Evolutionary conservation across 179 eudicot species (phyloP).

Genomic region (Gypsophila paniculata): DNA sequence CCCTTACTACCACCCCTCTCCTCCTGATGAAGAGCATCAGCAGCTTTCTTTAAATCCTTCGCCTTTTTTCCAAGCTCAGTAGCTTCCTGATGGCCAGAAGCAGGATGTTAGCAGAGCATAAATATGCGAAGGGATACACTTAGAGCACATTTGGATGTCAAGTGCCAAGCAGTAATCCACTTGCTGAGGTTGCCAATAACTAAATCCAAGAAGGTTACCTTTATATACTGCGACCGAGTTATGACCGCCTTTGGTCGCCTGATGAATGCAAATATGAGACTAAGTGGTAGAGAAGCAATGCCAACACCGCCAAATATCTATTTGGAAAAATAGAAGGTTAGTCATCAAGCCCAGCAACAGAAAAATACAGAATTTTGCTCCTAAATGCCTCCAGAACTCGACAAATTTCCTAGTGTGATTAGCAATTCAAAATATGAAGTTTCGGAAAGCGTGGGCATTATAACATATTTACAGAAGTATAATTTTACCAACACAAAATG

Average conservation of each 20-base stretch:
- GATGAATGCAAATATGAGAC: constrained; percentile 85
- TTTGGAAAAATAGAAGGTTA: constrained; percentile 11
- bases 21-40: constrained; percentile 91
- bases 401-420: not conserved
- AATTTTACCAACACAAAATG: constrained; percentile 8
- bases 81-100: constrained; percentile 58
- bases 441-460: not conserved
- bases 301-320: constrained; percentile 99
- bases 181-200: not conserved
- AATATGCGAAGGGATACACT: constrained; percentile 7
- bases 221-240: constrained; percentile 96
- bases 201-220: constrained; percentile 44
- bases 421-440: not conserved
- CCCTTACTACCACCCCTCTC: constrained; percentile 90
- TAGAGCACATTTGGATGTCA: not conserved
- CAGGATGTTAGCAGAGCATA: constrained; percentile 18
- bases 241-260: constrained; percentile 97
- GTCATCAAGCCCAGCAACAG: constrained; percentile 2
- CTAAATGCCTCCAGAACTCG: constrained; percentile 1
- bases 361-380: constrained; percentile 6
- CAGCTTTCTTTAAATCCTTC: constrained; percentile 85
- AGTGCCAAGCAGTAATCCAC: not conserved
- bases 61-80: constrained; percentile 97
- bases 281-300: constrained; percentile 89
- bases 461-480: not conserved